Conservation (phyloP, 1,139 yeast genomes). For the Hansenula sp. region DNA sequence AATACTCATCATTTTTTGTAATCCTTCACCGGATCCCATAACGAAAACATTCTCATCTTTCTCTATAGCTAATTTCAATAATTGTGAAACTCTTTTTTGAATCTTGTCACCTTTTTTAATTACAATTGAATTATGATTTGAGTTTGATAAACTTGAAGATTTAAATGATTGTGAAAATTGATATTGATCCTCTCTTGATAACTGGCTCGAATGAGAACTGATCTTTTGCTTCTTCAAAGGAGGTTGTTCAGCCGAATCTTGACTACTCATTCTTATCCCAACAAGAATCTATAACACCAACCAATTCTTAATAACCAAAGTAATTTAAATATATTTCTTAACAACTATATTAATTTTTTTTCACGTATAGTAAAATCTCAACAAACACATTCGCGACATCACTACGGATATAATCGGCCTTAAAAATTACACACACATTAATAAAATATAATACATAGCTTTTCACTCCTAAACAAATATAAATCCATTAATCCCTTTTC, state of each 20-base stretch:
- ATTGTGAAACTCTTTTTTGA: constrained; percentile 7
- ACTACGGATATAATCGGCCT: too few relatives aligned
- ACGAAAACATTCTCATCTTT: constrained; percentile 5
- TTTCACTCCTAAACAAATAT: too few relatives aligned
- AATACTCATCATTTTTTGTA: constrained; percentile 19
- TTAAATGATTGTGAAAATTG: constrained; percentile 2
- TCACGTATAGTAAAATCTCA: too few relatives aligned
- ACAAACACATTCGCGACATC: too few relatives aligned
- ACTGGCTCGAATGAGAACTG: neutral
- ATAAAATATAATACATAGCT: too few relatives aligned
- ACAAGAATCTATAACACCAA: too few relatives aligned
- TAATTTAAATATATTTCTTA: too few relatives aligned
- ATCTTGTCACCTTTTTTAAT: constrained; percentile 11
- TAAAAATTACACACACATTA: too few relatives aligned
- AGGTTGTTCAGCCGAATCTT: neutral
- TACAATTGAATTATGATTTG: constrained; percentile 3
- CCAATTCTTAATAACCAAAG: too few relatives aligned
- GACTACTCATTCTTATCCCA: too few relatives aligned
- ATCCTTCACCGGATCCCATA: constrained; percentile 18
- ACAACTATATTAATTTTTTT: too few relatives aligned
- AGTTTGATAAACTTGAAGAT: neutral
- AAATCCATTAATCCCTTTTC: neutral
- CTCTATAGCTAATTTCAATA: constrained; percentile 3
- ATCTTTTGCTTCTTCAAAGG: neutral
- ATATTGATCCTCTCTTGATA: neutral